These are phyloP conservation scores for Cephalotrichum gorgonifer DNA, from an alignment of 2,329 filamentous ascomycete genomes.

Conservation along the genomic window DNA sequence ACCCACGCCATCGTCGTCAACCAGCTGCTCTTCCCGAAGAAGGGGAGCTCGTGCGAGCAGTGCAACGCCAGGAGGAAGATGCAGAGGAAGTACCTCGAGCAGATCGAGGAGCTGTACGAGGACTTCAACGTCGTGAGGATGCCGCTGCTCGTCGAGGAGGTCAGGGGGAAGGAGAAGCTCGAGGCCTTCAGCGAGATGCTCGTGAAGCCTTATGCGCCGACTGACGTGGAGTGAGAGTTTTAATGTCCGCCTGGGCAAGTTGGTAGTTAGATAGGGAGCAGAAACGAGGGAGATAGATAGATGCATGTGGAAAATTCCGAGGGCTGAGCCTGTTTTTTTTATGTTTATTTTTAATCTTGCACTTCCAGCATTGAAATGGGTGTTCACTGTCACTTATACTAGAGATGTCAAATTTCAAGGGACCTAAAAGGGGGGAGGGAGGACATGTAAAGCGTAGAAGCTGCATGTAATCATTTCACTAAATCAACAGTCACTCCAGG, in stretches of 20 bases:
- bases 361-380: too few relatives aligned
- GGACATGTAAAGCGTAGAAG: too few relatives aligned
- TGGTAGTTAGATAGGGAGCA: neutral
- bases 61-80: conserved; percentile 92
- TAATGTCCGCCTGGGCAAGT: neutral
- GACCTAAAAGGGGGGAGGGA: too few relatives aligned
- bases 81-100: conserved; percentile 98
- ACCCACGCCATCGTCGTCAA: conserved; percentile 98
- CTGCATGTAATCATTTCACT: too few relatives aligned
- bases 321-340: too few relatives aligned
- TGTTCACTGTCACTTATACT: too few relatives aligned
- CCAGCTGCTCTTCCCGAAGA: conserved; percentile 86
- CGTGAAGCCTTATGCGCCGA: conserved; percentile 63
- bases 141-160: conserved; percentile 91
- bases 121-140: conserved; percentile 96
- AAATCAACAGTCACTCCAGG: too few relatives aligned
- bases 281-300: conserved; percentile 8
- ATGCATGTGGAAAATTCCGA: neutral
- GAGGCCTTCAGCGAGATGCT: conserved; percentile 86
- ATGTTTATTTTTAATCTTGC: too few relatives aligned
- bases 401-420: too few relatives aligned
- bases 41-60: conserved; percentile 80
- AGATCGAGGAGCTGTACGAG: conserved; percentile 97
- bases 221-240: conserved; percentile 19
- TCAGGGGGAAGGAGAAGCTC: conserved; percentile 86